A percentile compares a stretch with the other conserved stretches of the same genome.
Conservation (phyloP, 2,329 filamentous ascomycete species). For the Kalmusia sp. region DNA sequence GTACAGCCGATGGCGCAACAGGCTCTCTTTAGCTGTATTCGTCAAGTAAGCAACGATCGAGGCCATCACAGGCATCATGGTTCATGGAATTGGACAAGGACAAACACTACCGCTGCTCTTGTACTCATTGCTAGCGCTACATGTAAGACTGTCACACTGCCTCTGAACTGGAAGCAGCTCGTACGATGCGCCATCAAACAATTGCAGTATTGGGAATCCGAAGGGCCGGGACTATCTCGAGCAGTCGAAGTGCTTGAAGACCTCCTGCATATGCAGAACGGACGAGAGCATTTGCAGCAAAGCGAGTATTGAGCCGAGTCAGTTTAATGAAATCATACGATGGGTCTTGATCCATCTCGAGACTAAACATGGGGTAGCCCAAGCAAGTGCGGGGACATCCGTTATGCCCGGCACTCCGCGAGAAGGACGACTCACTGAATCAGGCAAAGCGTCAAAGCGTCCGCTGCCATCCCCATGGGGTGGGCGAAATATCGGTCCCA, state of each 20-base stretch:
- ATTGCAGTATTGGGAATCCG: not conserved
- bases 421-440: not conserved
- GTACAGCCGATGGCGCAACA: not conserved
- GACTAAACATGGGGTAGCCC: not conserved
- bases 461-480: no score
- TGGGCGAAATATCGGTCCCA: no score
- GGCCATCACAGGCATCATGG: not conserved
- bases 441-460: slow-evolving; percentile 18
- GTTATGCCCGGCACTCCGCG: not conserved
- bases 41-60: not conserved
- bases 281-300: no score
- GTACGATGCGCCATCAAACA: not conserved
- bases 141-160: not conserved
- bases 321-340: not conserved
- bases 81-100: not conserved
- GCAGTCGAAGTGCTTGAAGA: not conserved
- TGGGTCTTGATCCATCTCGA: not conserved
- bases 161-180: not conserved
- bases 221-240: not conserved
- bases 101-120: not conserved
- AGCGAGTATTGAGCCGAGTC: not conserved
- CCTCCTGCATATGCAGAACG: no score
- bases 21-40: not conserved
- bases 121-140: not conserved
- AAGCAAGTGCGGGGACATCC: not conserved